Percentiles rank a stretch among this genome's conserved stretches.
These are phyloP conservation scores for Conticribra weissflogii DNA, from an alignment of 108 stramenopile species.

Conservation along the genomic window DNA sequence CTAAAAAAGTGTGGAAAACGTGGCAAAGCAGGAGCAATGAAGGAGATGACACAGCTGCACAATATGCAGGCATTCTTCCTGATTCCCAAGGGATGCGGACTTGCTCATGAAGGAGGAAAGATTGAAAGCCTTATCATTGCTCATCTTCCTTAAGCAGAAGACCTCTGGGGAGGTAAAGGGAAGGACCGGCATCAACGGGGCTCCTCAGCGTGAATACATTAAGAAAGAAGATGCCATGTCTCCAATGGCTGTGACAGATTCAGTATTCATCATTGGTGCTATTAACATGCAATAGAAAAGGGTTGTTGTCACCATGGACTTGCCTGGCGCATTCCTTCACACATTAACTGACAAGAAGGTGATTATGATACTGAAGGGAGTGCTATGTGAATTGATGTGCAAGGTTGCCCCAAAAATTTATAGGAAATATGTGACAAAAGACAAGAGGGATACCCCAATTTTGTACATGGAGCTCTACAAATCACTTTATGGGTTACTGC, in stretches of 20 bases:
- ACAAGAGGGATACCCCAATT: constrained; percentile 9
- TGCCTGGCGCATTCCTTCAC: constrained; percentile 58
- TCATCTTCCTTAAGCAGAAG: constrained; percentile 59
- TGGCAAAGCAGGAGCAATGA: constrained; percentile 8
- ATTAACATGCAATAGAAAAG: constrained; percentile 13
- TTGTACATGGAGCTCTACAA: constrained; percentile 8
- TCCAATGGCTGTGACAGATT: neutral
- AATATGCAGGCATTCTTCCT: constrained; percentile 33
- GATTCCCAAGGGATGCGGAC: constrained; percentile 5
- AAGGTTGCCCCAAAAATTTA: constrained; percentile 26
- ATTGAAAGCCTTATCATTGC: constrained; percentile 29
- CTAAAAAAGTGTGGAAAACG: constrained; percentile 8
- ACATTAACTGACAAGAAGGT: constrained; percentile 35
- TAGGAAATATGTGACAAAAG: constrained; percentile 12
- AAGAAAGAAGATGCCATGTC: constrained; percentile 5
- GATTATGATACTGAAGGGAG: constrained; percentile 27
- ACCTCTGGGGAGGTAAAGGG: constrained; percentile 43
- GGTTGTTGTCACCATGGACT: constrained; percentile 48
- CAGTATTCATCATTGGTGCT: neutral
- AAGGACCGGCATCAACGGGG: constrained; percentile 36
- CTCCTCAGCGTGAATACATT: constrained; percentile 11
- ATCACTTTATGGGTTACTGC: constrained; percentile 4
- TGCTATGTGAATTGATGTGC: constrained; percentile 30
- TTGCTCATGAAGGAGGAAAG: constrained; percentile 28
- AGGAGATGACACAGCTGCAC: constrained; percentile 38